Evolutionary conservation across 306 rosid species (phyloP).

Genomic region (Casuarina equisetifolia): DNA sequence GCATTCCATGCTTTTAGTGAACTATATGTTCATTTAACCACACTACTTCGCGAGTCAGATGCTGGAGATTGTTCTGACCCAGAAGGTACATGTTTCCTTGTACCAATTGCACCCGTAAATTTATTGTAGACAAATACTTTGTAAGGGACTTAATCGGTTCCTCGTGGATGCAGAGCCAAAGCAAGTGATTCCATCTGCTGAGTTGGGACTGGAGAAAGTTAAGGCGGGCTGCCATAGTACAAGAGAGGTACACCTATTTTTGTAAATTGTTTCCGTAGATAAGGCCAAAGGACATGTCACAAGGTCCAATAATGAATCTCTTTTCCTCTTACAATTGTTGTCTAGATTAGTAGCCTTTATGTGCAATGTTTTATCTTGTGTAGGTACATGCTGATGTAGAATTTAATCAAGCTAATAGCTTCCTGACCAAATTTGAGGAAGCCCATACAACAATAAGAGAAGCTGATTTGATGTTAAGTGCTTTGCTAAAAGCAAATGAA

Average conservation of each 20-base stretch:
- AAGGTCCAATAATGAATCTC: neutral
- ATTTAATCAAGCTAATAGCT: slow-evolving; percentile 35
- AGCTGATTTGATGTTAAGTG: slow-evolving; percentile 76
- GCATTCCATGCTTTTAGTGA: slow-evolving; percentile 43
- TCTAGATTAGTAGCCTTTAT: slow-evolving; percentile 22
- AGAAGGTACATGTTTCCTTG: slow-evolving; percentile 48
- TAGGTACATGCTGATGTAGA: slow-evolving; percentile 51
- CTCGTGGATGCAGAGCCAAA: slow-evolving; percentile 53
- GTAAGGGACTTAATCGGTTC: slow-evolving; percentile 27
- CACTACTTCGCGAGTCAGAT: slow-evolving; percentile 38
- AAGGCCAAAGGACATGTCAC: neutral
- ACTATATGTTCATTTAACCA: slow-evolving; percentile 43
- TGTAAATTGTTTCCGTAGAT: neutral
- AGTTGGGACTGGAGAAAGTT: slow-evolving; percentile 34
- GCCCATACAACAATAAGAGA: slow-evolving; percentile 67
- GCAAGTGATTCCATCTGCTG: slow-evolving; percentile 36
- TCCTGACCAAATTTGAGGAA: slow-evolving; percentile 70
- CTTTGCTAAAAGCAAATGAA: slow-evolving; percentile 76
- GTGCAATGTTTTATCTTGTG: slow-evolving; percentile 26
- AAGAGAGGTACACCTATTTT: slow-evolving; percentile 45
- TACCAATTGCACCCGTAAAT: slow-evolving; percentile 19
- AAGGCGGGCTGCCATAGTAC: slow-evolving; percentile 33
- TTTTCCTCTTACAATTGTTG: slow-evolving; percentile 10
- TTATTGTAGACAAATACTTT: slow-evolving; percentile 11
- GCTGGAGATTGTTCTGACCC: slow-evolving; percentile 32